These are phyloP conservation scores for Backusella tarrabulga DNA, from an alignment of 192 early-diverging fungal genomes.

Conservation along the genomic window DNA sequence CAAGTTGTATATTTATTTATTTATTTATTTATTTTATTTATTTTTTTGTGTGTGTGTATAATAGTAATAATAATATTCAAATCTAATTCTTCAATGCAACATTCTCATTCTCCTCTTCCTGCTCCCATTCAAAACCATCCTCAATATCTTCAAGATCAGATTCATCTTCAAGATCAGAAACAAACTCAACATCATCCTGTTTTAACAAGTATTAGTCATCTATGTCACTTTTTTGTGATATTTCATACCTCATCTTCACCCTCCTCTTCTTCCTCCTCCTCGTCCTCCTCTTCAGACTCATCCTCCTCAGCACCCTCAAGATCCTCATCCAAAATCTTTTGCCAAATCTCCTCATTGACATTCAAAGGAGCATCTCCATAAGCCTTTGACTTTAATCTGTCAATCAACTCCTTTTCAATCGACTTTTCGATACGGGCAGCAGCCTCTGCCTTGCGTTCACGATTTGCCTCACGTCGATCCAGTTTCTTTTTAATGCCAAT, in stretches of 20 bases:
- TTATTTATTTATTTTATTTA: not conserved
- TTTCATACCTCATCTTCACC: conserved; percentile 51
- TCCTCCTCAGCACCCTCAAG: conserved; percentile 68
- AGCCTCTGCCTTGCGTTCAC: conserved; percentile 88
- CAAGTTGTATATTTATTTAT: conserved; percentile 1
- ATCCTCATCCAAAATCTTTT: conserved; percentile 80
- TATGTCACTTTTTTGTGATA: conserved; percentile 24
- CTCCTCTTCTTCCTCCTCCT: conserved; percentile 59
- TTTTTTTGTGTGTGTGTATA: not conserved
- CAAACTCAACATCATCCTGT: conserved; percentile 51
- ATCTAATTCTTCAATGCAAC: conserved; percentile 13
- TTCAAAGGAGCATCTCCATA: conserved; percentile 97
- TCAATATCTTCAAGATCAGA: conserved; percentile 47
- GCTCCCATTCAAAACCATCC: conserved; percentile 19
- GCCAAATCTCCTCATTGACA: conserved; percentile 87
- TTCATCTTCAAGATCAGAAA: conserved; percentile 54
- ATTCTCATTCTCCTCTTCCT: conserved; percentile 40
- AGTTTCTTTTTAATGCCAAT: conserved; percentile 93
- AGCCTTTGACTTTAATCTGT: conserved; percentile 87
- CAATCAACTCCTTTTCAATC: conserved; percentile 96
- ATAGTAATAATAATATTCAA: not conserved
- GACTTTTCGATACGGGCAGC: conserved; percentile 88
- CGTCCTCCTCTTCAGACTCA: conserved; percentile 70
- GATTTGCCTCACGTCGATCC: conserved; percentile 79
- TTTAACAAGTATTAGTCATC: conserved; percentile 34